These are phyloP conservation scores for apple (Malus domestica) DNA, from an alignment of 306 rosid species.

Conservation along the genomic window DNA sequence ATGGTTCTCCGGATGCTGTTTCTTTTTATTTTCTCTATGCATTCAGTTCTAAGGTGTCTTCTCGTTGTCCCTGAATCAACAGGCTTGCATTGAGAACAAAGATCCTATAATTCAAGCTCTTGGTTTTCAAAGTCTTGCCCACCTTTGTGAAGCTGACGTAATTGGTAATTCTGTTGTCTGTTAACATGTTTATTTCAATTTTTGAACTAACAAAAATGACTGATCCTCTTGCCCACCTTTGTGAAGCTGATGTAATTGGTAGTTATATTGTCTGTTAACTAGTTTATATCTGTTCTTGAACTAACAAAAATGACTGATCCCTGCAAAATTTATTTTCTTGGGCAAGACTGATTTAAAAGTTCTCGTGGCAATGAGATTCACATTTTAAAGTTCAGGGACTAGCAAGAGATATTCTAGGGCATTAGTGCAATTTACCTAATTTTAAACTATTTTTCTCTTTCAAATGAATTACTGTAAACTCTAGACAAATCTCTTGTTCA, in stretches of 20 bases:
- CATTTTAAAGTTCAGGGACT: neutral
- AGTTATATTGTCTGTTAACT: conserved; percentile 21
- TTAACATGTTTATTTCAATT: conserved; percentile 4
- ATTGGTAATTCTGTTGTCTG: conserved; percentile 50
- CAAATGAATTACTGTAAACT: conserved; percentile 5
- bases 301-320: neutral
- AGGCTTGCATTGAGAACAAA: conserved; percentile 82
- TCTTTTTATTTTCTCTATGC: conserved; percentile 20
- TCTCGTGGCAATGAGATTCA: neutral
- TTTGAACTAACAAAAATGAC: neutral
- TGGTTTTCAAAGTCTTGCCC: conserved; percentile 90
- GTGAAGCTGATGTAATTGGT: conserved; percentile 93
- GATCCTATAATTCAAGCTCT: conserved; percentile 73
- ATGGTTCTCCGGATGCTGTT: conserved; percentile 16
- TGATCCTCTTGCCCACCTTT: conserved; percentile 63
- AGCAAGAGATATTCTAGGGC: neutral
- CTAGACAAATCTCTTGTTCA: conserved; percentile 24
- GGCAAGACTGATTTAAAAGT: neutral
- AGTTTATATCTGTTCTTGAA: neutral
- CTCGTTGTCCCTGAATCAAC: conserved; percentile 25
- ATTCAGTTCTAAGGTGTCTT: conserved; percentile 21
- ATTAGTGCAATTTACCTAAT: neutral
- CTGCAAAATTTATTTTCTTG: neutral
- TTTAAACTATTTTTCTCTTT: neutral
- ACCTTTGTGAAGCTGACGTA: conserved; percentile 90